These are phyloP conservation scores for barrel medic (Medicago truncatula) DNA, from an alignment of 306 rosid genomes.

Conservation along the genomic window DNA sequence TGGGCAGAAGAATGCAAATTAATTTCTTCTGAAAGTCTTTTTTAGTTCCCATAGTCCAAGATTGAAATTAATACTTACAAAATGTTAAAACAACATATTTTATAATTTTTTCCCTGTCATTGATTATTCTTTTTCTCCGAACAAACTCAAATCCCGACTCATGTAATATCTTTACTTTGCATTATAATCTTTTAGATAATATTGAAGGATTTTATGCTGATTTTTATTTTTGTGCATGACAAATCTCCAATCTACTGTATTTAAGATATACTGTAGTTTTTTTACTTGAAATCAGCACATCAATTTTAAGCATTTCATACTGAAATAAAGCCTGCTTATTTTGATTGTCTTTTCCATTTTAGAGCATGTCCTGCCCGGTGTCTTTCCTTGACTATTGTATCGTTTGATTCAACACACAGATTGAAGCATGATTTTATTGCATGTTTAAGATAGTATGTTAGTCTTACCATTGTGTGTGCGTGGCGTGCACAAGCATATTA, in stretches of 20 bases:
- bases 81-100: neutral
- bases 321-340: neutral
- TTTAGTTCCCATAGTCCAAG: no score
- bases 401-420: constrained; percentile 18
- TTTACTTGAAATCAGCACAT: neutral
- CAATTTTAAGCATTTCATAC: neutral
- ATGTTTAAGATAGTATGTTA: constrained; percentile 22
- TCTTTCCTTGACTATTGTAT: neutral
- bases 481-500: neutral
- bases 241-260: neutral
- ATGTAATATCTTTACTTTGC: neutral
- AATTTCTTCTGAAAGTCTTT: neutral
- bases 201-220: constrained; percentile 8
- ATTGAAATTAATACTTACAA: neutral
- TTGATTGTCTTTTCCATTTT: neutral
- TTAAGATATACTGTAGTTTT: neutral
- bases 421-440: constrained; percentile 8
- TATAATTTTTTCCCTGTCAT: neutral
- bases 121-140: neutral
- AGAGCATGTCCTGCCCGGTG: constrained; percentile 8
- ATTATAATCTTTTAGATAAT: neutral
- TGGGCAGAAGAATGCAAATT: constrained; percentile 1
- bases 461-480: constrained; percentile 6
- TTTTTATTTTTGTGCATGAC: constrained; percentile 9
- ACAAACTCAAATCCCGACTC: neutral